These are phyloP conservation scores for Groenewaldozyma tartarivorans DNA, from an alignment of 805 yeast genomes.

Conservation along the genomic window DNA sequence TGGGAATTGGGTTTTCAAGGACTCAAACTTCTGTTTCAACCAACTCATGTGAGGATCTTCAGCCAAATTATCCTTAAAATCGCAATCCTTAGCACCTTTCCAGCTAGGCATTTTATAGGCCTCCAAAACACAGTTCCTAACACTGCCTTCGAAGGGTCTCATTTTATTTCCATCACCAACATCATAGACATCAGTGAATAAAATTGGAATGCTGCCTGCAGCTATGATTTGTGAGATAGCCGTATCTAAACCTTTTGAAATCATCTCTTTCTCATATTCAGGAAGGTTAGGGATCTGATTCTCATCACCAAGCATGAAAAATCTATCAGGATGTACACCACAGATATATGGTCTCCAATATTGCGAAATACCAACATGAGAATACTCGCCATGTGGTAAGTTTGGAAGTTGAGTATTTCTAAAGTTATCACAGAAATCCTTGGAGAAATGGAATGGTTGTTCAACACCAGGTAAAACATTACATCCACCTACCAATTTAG, in stretches of 20 bases:
- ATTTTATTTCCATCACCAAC: neutral
- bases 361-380: neutral
- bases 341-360: slow-evolving; percentile 3
- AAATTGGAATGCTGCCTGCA: slow-evolving; percentile 1
- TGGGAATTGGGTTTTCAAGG: neutral
- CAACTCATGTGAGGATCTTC: neutral
- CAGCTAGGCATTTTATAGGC: neutral
- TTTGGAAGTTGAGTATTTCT: slow-evolving; percentile 1
- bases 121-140: neutral
- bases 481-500: neutral
- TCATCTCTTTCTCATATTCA: neutral
- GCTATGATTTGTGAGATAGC: neutral
- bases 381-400: neutral
- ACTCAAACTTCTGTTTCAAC: neutral
- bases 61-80: neutral
- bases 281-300: neutral
- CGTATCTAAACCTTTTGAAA: neutral
- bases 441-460: slow-evolving; percentile 1
- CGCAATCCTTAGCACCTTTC: neutral
- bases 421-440: slow-evolving; percentile 1
- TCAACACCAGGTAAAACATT: neutral
- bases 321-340: slow-evolving; percentile 2
- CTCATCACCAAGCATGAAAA: slow-evolving; percentile 1
- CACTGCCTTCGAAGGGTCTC: neutral
- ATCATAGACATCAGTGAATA: neutral